phyloP scores from a whole-genome alignment of 2,329 filamentous ascomycete genomes.

The Dactylellina parvicollis region DNA sequence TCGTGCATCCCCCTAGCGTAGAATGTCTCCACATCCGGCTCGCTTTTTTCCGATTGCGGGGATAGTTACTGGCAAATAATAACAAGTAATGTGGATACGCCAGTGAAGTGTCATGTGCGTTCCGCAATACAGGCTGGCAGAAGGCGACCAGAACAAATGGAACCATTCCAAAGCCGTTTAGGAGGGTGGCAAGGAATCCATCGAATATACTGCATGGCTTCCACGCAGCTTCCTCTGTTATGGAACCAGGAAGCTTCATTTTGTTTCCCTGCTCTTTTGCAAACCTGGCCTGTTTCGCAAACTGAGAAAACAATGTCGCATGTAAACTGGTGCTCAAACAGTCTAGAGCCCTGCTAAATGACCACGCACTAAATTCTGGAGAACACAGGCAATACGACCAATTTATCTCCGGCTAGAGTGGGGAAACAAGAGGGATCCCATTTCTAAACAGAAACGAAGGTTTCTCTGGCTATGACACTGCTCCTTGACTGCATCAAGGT shows the following conservation, averaged over 20 bases:
- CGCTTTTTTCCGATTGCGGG: slow-evolving; percentile 55
- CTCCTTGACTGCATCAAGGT: slow-evolving; percentile 39
- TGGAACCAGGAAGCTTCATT: slow-evolving; percentile 33
- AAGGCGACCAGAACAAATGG: slow-evolving; percentile 44
- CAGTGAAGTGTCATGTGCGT: slow-evolving; percentile 50
- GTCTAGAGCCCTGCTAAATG: slow-evolving; percentile 5
- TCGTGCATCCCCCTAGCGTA: slow-evolving; percentile 38
- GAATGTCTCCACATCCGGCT: slow-evolving; percentile 49
- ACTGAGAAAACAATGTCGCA: slow-evolving; percentile 23
- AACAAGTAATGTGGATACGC: slow-evolving; percentile 23
- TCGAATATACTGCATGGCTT: slow-evolving; percentile 50
- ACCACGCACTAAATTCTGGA: too few relatives aligned
- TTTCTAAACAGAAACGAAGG: slow-evolving; percentile 41
- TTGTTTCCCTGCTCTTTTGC: slow-evolving; percentile 23
- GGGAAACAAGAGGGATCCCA: slow-evolving; percentile 24
- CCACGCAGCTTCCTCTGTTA: slow-evolving; percentile 51
- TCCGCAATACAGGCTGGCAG: slow-evolving; percentile 20
- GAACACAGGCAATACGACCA: slow-evolving; percentile 17
- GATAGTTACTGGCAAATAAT: slow-evolving; percentile 34
- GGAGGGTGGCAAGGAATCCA: slow-evolving; percentile 53
- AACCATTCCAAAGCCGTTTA: slow-evolving; percentile 32
- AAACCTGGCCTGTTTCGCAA: slow-evolving; percentile 1
- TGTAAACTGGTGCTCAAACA: slow-evolving; percentile 32
- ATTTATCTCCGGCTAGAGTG: slow-evolving; percentile 45
- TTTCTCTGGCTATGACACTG: slow-evolving; percentile 9